Evolutionary conservation across 306 rosid species (phyloP).

Genomic region (Malus fusca): DNA sequence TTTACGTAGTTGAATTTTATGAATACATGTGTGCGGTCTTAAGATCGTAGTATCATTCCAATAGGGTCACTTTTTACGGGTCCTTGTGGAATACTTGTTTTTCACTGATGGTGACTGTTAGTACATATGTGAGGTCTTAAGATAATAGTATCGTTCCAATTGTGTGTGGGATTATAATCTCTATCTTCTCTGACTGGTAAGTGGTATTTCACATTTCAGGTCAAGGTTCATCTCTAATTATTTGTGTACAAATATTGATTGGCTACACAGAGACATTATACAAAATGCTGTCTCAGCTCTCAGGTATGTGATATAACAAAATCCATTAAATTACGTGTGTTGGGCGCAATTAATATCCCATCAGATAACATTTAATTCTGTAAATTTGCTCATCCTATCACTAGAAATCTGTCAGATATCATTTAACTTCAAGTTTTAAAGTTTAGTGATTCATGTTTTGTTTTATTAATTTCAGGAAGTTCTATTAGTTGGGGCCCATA

Average conservation of each 20-base stretch:
- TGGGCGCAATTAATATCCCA: not conserved
- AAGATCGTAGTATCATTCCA: too few species aligned
- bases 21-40: not conserved
- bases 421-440: not conserved
- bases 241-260: conserved; percentile 87
- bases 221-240: conserved; percentile 88
- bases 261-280: conserved; percentile 86
- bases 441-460: conserved; percentile 12
- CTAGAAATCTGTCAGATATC: not conserved
- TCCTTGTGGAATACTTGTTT: not conserved
- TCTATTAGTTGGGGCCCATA: conserved; percentile 68
- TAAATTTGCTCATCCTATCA: not conserved
- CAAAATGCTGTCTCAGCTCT: conserved; percentile 89
- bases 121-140: not conserved
- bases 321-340: too few species aligned
- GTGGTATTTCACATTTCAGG: conserved; percentile 49
- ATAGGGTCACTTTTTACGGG: too few species aligned
- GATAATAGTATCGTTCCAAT: not conserved
- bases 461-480: conserved; percentile 47
- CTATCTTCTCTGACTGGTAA: conserved; percentile 24
- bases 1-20: not conserved
- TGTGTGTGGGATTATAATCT: conserved; percentile 10
- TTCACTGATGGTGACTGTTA: not conserved
- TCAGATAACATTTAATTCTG: not conserved
- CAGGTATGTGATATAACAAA: conserved; percentile 45